Base-by-base conservation (phyloP, 2,329 filamentous ascomycete species). In the Drechslerella stenobrocha region DNA sequence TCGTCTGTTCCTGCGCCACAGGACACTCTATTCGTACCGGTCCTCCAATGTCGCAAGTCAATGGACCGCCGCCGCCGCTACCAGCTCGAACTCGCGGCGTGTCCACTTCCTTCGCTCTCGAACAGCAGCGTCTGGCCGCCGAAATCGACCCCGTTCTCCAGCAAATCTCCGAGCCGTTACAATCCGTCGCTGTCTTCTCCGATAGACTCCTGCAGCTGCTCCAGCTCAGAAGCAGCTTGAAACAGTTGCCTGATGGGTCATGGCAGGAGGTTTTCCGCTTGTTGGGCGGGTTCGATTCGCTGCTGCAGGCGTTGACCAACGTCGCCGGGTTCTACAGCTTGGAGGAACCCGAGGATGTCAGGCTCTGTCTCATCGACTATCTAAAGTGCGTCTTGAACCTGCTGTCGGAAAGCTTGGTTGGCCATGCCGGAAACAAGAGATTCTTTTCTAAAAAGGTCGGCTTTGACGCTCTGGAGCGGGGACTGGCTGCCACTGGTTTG, bases 401-500 rank as follows among this genome's bases (percentile, higher is more conserved):
- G 11, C 78, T 97, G 24, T 86, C 88, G 0, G 86, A 87, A 47
- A 85, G 85, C 11, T 82, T 98, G 71, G 83, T 84, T 55, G 84
- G 85, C 45, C 90, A 97, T 76, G 81, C 87, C 46, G 92, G 91
- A 18, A 98, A 97, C 77, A 83, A 87, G 73, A 84, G 88, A 72
- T 96, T 92, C 78, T 97, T 97, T 82, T 84, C 71, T 84, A 95
- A 26, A 83, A 88, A 63, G 85, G 84, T 20, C 59, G 90, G 92
- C 2, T 95, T 90, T 86, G 81, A 85, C 70, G 83, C 85, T 5
- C 76, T 96, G 56, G 86, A 93, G 73, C 83, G 88, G 74, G 83
- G 83, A 3, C 82, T 91, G 77, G 83, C 82, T 69, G 84, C 84
- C 75, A 84, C 86, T 75, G 83, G 87, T 30, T 77, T 85, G 53